These are phyloP conservation scores for Penicillium mononematosum DNA, from an alignment of 495 filamentous ascomycete species.

Conservation along the genomic window DNA sequence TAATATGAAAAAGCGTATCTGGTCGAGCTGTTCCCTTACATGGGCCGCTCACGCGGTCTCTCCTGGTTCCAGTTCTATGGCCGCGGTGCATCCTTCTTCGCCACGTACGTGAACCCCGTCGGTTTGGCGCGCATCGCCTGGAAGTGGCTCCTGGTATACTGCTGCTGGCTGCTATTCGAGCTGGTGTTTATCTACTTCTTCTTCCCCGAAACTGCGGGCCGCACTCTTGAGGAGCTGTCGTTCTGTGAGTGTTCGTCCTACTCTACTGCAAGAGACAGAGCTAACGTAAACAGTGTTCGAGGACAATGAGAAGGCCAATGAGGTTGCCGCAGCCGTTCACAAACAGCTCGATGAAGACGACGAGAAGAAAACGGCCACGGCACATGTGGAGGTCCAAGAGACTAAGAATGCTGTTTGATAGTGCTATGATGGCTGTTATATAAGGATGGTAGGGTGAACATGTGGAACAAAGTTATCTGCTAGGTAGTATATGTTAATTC, in stretches of 20 bases:
- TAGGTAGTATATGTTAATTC: too few relatives aligned
- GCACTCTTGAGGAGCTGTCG: constrained; percentile 64
- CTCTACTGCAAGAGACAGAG: constrained; percentile 6
- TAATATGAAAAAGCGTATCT: constrained; percentile 46
- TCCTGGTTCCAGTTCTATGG: constrained; percentile 64
- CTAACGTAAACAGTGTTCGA: constrained; percentile 50
- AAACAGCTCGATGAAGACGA: constrained; percentile 33
- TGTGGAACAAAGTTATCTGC: not conserved
- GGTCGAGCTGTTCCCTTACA: constrained; percentile 64
- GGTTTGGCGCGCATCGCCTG: constrained; percentile 58
- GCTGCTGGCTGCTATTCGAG: constrained; percentile 59
- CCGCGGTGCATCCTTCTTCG: constrained; percentile 54
- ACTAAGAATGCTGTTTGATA: constrained; percentile 13
- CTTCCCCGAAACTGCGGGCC: constrained; percentile 61
- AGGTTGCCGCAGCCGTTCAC: constrained; percentile 47
- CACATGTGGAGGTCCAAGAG: constrained; percentile 18
- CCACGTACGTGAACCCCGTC: constrained; percentile 64
- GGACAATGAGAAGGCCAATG: constrained; percentile 45
- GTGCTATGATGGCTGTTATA: constrained; percentile 4
- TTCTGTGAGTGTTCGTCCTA: constrained; percentile 49
- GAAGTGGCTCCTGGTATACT: constrained; percentile 64
- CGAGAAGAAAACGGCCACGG: constrained; percentile 14
- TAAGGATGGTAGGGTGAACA: constrained; percentile 1
- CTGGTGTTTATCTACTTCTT: constrained; percentile 60
- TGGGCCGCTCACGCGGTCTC: constrained; percentile 59